Evolutionary conservation across 2,329 filamentous ascomycete genomes (phyloP), one percentile per base, ranked within the genome.

Genomic region (Penicillium sp.): DNA sequence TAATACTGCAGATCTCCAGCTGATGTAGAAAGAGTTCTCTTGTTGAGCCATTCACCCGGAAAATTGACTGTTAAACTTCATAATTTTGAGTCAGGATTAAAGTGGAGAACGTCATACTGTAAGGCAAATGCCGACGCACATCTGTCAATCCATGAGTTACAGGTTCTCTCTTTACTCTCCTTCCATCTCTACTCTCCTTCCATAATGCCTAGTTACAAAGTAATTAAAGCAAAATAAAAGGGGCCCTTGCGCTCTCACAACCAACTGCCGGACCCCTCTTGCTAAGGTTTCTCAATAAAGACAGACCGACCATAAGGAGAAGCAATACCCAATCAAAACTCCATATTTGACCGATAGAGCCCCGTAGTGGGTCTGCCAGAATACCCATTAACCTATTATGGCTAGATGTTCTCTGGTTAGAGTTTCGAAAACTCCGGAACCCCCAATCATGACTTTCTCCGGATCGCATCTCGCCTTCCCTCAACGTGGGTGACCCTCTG

Each of bases 1-100:
- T 62, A 60, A 54, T 49, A 37, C 52, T 44, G 60, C 39, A 49
- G 60, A 62, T 62, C 60, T n/a, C 9, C 24, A 57, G 54, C 57
- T 31, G 7, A 10, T 13, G 50, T 46, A 11, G 33, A 46, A 48
- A 37, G 46, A 10, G 7, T 33, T 48, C 24, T 3, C 33, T 8
- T 19, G 7, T 4, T 47, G 27, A 9, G 56, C 48, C 52, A 43
- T 43, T 44, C 48, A 26, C 48, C 53, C 59, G 46, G 51, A 13
- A 39, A n/a, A 16, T n/a, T 41, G 37, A 41, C 19, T 13, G 9
- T 41, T 55, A 35, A 27, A 48, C 22, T 48, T 43, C 55, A 31
- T 39, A 52, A 48, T 21, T 43, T 47, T 55, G 39, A 54, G 55
- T 26, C 26, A 19, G 26, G 26, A 3, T 19, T 16, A 11, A 19